Percentiles rank a stretch among this genome's conserved stretches.
phyloP scores from a whole-genome alignment of 345 rosid species.

The Populus alba region DNA sequence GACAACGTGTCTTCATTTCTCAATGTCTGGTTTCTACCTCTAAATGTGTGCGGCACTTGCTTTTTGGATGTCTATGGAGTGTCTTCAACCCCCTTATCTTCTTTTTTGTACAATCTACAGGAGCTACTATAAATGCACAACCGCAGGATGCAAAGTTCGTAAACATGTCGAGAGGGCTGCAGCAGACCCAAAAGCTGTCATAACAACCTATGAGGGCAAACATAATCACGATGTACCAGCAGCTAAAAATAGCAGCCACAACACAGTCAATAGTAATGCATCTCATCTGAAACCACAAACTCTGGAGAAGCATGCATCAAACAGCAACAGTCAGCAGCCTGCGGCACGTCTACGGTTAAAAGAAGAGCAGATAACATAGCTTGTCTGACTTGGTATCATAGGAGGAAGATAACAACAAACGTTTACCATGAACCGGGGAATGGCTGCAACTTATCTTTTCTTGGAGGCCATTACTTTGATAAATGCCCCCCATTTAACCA shows the following conservation, averaged over 20 bases:
- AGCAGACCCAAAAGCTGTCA: conserved; percentile 68
- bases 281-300: conserved; percentile 22
- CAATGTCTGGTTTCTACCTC: not conserved
- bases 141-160: conserved; percentile 76
- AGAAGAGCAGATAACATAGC: conserved; percentile 56
- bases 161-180: conserved; percentile 95
- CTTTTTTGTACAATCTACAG: conserved; percentile 31
- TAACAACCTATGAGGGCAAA: conserved; percentile 92
- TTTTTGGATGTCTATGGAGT: not conserved
- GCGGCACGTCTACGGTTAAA: conserved; percentile 53
- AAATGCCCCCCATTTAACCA: not conserved
- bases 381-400: not conserved
- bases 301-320: conserved; percentile 17
- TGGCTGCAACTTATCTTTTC: conserved; percentile 5
- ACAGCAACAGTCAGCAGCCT: conserved; percentile 41
- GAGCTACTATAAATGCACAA: conserved; percentile 94
- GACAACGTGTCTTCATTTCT: not conserved
- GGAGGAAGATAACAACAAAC: not conserved
- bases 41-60: not conserved
- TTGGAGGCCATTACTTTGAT: conserved; percentile 16
- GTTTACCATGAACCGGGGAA: conserved; percentile 9
- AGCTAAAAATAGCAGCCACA: conserved; percentile 55
- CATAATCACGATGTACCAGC: conserved; percentile 80
- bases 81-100: not conserved
- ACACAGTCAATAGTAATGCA: conserved; percentile 18